These are phyloP conservation scores for Malassezia sympodialis DNA, from an alignment of 1,284 basidiomycete species.

Conservation along the genomic window DNA sequence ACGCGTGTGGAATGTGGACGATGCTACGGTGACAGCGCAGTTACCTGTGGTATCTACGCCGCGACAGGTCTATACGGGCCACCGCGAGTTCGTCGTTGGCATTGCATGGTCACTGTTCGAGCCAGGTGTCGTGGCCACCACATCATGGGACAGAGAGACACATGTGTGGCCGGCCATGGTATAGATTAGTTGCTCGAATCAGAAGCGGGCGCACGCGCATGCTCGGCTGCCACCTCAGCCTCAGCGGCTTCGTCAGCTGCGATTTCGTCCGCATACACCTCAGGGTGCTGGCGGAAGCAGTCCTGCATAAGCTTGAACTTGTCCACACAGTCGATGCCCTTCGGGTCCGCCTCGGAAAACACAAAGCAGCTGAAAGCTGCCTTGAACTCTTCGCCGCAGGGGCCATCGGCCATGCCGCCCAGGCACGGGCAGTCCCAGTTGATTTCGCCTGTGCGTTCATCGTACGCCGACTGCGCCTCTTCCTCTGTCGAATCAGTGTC, in stretches of 20 bases:
- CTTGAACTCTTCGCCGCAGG: conserved; percentile 86
- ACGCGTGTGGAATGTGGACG: conserved; percentile 58
- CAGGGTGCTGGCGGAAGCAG: conserved; percentile 91
- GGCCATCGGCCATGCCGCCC: conserved; percentile 95
- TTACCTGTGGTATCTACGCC: conserved; percentile 46
- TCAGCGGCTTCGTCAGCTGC: conserved; percentile 35
- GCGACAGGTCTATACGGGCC: conserved; percentile 63
- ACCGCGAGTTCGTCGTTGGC: conserved; percentile 90
- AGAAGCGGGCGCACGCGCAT: neutral
- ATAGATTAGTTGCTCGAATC: conserved; percentile 1
- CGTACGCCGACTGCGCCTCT: conserved; percentile 24
- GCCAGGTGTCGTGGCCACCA: conserved; percentile 70
- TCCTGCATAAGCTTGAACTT: conserved; percentile 97
- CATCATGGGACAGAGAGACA: conserved; percentile 77
- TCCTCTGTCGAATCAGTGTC: conserved; percentile 15
- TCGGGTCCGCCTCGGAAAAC: conserved; percentile 84
- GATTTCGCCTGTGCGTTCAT: conserved; percentile 72
- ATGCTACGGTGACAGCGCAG: conserved; percentile 16
- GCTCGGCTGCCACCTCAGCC: conserved; percentile 16
- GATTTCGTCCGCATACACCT: conserved; percentile 73
- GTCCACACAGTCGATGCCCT: conserved; percentile 94
- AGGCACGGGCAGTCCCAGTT: conserved; percentile 59
- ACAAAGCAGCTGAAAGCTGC: conserved; percentile 97
- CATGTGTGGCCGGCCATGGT: conserved; percentile 55
- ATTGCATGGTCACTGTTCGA: conserved; percentile 74